Base-by-base conservation (phyloP, 148 eudicot species). In the Arbutus unedo region DNA sequence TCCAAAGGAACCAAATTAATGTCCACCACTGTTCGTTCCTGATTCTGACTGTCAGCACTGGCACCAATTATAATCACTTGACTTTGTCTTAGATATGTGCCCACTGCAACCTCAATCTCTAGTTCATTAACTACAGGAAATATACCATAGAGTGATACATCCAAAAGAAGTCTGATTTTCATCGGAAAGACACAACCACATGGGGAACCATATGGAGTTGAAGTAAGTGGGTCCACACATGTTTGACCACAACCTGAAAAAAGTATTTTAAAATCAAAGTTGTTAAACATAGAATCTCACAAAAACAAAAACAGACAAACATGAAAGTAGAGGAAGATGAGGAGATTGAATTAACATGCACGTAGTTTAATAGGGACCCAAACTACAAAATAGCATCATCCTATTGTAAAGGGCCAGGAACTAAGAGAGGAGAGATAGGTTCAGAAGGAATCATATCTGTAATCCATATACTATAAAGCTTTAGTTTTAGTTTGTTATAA, bases 131-230 rank as follows among this genome's bases (percentile, higher is more conserved):
- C 92, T 76, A 88, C 92, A 3, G 93, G 90, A 85, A 94, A 97
- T 73, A 97, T 85, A 85, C 88, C 91, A 89, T 88, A 91, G 53
- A 92, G 91, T 62, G 95, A 88, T 25, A 91, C 87, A 86, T 88
- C 87, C 80, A 97, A 86, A 75, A 92, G 85, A 86, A 97, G 92
- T 87, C 89, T 91, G 82, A 97, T 88, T 93, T 86, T 93, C 97
- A 97, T 93, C n/a, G 98, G 98, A 60, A 91, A 79, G 50, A 97
- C 97, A 89, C 99, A 97, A 64, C 91, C 91, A 80, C 99, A 97
- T 44, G 92, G 96, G 57, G 99, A 89, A 77, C 90, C 91, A 84
- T 92, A 74, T 74, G 95, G 95, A 83, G 89, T 87, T 48, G 93
- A 49, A 79, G 98, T 83, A 76, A 94, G 88, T n/a, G 99, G 99